A percentile compares a stretch with the other conserved stretches of the same genome.
Evolutionary conservation across 2,329 filamentous ascomycete genomes (phyloP).

Genomic region (Epichloe bromicola): DNA sequence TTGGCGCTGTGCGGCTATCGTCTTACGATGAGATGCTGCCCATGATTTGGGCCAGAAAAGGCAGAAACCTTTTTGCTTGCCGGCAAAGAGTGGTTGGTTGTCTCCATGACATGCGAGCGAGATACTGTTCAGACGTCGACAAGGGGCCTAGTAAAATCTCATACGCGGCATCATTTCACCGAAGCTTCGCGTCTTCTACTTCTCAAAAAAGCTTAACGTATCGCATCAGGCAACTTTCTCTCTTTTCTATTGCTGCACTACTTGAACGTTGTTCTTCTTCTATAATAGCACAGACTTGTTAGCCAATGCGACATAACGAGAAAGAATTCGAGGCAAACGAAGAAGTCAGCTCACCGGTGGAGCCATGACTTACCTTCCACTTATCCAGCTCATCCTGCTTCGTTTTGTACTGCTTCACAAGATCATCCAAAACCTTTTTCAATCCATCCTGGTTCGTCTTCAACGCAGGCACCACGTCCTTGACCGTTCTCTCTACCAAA

Average conservation of each 20-base stretch:
- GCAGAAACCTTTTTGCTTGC: neutral
- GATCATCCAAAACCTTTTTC: slow-evolving; percentile 84
- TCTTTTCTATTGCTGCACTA: slow-evolving; percentile 57
- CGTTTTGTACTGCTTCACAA: slow-evolving; percentile 90
- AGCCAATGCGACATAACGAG: neutral
- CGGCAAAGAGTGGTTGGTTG: neutral
- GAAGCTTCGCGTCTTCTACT: neutral
- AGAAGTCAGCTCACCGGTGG: neutral
- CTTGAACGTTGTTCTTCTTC: slow-evolving; percentile 85
- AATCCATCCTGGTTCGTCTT: slow-evolving; percentile 89
- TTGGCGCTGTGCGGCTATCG: neutral
- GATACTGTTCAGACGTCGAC: no score
- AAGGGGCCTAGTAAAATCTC: no score
- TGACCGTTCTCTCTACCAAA: slow-evolving; percentile 82
- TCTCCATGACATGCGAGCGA: no score
- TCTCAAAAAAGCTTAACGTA: neutral
- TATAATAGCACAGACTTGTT: slow-evolving; percentile 21
- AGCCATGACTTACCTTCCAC: slow-evolving; percentile 70
- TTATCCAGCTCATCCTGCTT: slow-evolving; percentile 94
- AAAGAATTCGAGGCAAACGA: neutral
- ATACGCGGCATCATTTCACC: no score
- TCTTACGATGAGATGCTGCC: neutral
- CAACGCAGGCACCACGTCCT: slow-evolving; percentile 81
- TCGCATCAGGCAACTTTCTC: slow-evolving; percentile 3
- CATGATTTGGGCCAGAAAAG: neutral